Evolutionary conservation across 106 monocot genomes (phyloP), one percentile per base, ranked within the genome.

Genomic region (Apostasia shenzhenica): DNA sequence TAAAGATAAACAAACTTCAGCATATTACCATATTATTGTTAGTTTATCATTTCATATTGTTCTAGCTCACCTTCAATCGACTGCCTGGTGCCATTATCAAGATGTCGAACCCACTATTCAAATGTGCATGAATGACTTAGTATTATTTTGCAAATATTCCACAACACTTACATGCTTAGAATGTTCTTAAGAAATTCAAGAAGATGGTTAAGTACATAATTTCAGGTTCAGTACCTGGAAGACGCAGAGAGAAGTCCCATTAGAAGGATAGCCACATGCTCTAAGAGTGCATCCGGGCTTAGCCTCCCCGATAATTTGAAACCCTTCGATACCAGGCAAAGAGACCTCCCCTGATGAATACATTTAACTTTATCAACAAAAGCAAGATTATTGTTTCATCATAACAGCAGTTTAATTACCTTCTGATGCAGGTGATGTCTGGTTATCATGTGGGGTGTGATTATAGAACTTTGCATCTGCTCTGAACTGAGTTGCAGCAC

Each of bases 221-320:
- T 41, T 7, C 5, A 69, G 39, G 13, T 59, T 12, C 46, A 48
- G 12, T 78, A 91, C 95, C 91, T 89, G 88, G 78, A 95, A 95
- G 75, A 86, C 68, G 62, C 91, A 95, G 59, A 88, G 86, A 75
- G 86, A 82, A 26, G 91, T 95, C 45, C 91, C 88, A 80, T 95
- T 80, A 39, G 63, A 81, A 45, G 88, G 88, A 80, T 75, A 88
- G 45, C 95, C 95, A 79, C 91, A 91, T 66, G 86, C 95, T 70
- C 6, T 71, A 14, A 95, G 55, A 53, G 70, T 78, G 66, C 54
- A 73, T 61, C 91, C 91, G 53, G 91, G 95, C 84, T 61, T 88
- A 74, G 95, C 80, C 37, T 91, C 88, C 49, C 95, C 95, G 80
- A 55, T 54, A 67, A 95, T 89, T 82, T 95, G 95, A 73, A 95